These are phyloP conservation scores for Penicillium waksmanii DNA, from an alignment of 495 filamentous ascomycete genomes.

Conservation along the genomic window DNA sequence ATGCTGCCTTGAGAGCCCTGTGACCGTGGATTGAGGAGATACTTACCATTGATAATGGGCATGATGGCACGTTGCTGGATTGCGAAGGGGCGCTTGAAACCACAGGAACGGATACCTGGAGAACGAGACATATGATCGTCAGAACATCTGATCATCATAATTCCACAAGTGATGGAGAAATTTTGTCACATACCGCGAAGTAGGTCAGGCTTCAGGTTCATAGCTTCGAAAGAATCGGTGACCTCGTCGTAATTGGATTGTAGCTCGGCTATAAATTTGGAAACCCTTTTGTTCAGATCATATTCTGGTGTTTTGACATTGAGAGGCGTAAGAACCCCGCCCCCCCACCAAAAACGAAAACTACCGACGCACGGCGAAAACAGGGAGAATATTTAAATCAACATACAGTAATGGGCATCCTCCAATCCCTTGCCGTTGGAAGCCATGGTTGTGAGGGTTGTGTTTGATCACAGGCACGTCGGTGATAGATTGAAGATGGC, in stretches of 20 bases:
- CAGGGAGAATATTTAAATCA: not conserved
- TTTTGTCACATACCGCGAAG: constrained; percentile 77
- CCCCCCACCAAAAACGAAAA: constrained; percentile 22
- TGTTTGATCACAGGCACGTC: constrained; percentile 68
- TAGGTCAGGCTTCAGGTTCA: constrained; percentile 94
- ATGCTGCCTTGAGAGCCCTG: constrained; percentile 14
- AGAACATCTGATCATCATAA: no score
- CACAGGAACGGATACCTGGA: constrained; percentile 97
- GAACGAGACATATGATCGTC: constrained; percentile 5
- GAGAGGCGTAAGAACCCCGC: not conserved
- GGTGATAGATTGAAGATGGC: no score
- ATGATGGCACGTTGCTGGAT: constrained; percentile 99
- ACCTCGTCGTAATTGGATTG: constrained; percentile 99
- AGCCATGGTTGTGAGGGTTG: constrained; percentile 78
- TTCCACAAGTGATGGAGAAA: no score
- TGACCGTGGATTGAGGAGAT: constrained; percentile 16
- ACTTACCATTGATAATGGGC: constrained; percentile 98
- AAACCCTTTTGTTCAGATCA: constrained; percentile 26
- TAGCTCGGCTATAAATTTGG: constrained; percentile 75
- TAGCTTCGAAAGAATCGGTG: constrained; percentile 97
- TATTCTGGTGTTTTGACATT: constrained; percentile 10
- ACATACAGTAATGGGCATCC: constrained; percentile 87
- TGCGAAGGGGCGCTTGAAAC: constrained; percentile 98
- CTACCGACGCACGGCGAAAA: constrained; percentile 7
- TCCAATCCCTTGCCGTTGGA: constrained; percentile 92